Evolutionary conservation across 139 green algal species (phyloP), one percentile per base, ranked within the genome.

Genomic region (Chlorella ohadii): DNA sequence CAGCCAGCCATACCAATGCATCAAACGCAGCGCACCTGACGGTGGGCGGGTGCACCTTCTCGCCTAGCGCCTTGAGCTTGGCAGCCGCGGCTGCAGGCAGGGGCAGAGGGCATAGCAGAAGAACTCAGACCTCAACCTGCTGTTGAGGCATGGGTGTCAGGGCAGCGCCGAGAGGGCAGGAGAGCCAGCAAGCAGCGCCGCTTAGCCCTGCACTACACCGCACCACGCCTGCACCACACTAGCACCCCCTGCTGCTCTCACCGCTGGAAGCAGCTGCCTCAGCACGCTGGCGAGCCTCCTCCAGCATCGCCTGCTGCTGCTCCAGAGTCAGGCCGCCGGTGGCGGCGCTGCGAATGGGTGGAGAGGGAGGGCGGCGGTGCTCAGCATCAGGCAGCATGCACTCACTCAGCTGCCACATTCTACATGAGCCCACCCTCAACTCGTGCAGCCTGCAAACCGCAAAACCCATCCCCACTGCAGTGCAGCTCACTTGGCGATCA

Each of bases 221-320:
- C n/a, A n/a, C n/a, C n/a, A n/a, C n/a, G n/a, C n/a, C n/a, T n/a
- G n/a, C n/a, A n/a, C n/a, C n/a, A n/a, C n/a, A n/a, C n/a, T n/a
- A n/a, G n/a, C n/a, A n/a, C n/a, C n/a, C n/a, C n/a, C n/a, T n/a
- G n/a, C n/a, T n/a, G n/a, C 16, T 12, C 77, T 22, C 68, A 66
- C 38, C 77, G 27, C 25, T 22, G 15, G 44, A 31, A 33, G 56
- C 80, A 1, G 88, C 68, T 1, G 82, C 70, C n/a, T 90, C 72
- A 17, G 72, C 84, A 34, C 79, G 73, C 55, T 79, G 72, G 28
- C 87, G 51, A 25, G 79, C 74, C 28, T 67, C 77, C 4, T 83
- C 81, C 78, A 92, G 55, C 77, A 92, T 41, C 28, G 25, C 25
- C 44, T 80, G 83, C 86, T 92, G 89, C 76, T 92, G 72, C 47